These are phyloP conservation scores for Achlya hypogyna DNA, from an alignment of 352 stramenopile species.

Conservation along the genomic window DNA sequence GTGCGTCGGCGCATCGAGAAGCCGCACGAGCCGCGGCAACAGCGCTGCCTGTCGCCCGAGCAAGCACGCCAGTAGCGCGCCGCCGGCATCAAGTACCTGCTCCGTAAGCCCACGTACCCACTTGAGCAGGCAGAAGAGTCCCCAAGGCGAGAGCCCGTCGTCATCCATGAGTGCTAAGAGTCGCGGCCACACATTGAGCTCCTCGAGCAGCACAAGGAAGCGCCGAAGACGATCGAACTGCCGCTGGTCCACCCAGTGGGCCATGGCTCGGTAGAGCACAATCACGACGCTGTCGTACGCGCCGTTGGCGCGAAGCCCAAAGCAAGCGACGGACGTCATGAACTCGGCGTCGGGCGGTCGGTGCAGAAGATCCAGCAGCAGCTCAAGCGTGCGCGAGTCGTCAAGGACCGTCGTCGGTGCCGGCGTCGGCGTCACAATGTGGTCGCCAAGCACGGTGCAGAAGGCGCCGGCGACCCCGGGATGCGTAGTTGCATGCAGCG, in stretches of 20 bases:
- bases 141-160: constrained; percentile 71
- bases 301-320: constrained; percentile 22
- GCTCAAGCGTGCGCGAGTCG: neutral
- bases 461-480: neutral
- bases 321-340: neutral
- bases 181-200: constrained; percentile 36
- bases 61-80: constrained; percentile 16
- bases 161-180: constrained; percentile 38
- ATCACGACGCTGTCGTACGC: constrained; percentile 21
- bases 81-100: constrained; percentile 35
- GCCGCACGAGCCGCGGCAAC: constrained; percentile 43
- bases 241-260: neutral
- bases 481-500: neutral
- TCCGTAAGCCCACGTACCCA: constrained; percentile 65
- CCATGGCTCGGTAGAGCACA: constrained; percentile 20
- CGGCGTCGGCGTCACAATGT: neutral
- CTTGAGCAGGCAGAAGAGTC: constrained; percentile 77
- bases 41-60: constrained; percentile 44
- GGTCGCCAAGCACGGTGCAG: neutral
- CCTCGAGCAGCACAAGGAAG: neutral
- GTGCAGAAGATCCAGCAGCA: neutral
- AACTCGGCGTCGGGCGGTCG: neutral
- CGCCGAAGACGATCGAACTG: neutral
- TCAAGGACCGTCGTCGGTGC: neutral
- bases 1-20: constrained; percentile 41